Evolutionary conservation across 345 rosid genomes (phyloP), one percentile per base, ranked within the genome.

Genomic region (Erodium maritimum): DNA sequence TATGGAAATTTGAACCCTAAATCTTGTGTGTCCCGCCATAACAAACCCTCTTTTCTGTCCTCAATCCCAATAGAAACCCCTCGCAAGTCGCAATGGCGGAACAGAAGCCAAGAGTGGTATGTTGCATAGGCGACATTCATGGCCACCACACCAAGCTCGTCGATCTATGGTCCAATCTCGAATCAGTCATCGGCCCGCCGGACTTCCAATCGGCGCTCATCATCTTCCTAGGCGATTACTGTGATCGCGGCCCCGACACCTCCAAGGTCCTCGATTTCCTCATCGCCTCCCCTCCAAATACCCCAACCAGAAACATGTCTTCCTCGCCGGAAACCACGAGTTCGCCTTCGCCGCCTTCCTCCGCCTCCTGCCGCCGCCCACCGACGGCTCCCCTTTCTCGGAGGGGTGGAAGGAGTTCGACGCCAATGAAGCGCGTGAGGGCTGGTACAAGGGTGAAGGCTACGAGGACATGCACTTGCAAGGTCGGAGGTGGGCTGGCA

Each of bases 141-240:
- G 95, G 95, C 70, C 52, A 81, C 85, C 3, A 72, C 52, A 42
- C 61, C 17, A 86, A 78, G 76, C 90, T 90, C 69, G 76, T 68
- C 53, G 65, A 70, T 11, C 88, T 90, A 59, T 90, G 95, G 97
- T 51, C 71, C 58, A 87, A 84, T 60, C 90, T 90, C 60, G 78
- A 81, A 64, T 33, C 77, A 56, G 50, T 60, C 0, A 23, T 86
- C 70, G 62, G 59, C 59, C 77, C 72, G n/a, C 59, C 60, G 20
- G 75, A 70, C 11, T 90, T 90, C 79, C 58, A 50, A 59, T 55
- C 90, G 45, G 84, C 97, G 60, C 75, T 77, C 51, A 64, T 88
- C 60, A 83, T 90, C 61, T 90, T 90, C 75, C 74, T 90, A 52
- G 97, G 97, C 25, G 97, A 90, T 62, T 87, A 87, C 73, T 90